A percentile compares a stretch with the other conserved stretches of the same genome.
Conservation (phyloP, 371 early-diverging fungal species). For the Mucor lusitanicus region DNA sequence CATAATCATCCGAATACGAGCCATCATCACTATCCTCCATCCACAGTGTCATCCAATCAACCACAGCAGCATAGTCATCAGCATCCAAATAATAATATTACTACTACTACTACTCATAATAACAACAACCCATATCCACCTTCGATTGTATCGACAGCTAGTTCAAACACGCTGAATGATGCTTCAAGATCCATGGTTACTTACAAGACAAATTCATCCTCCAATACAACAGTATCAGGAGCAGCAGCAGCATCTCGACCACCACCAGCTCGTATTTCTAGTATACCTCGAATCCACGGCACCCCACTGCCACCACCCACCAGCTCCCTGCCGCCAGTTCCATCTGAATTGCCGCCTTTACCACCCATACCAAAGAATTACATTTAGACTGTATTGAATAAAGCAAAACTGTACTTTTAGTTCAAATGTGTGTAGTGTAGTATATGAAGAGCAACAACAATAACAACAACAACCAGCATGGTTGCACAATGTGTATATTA, state of each 20-base stretch:
- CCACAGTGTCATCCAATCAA: neutral
- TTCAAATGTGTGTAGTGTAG: neutral
- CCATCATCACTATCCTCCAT: neutral
- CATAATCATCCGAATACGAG: neutral
- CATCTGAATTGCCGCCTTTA: slow-evolving; percentile 25
- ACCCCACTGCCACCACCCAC: slow-evolving; percentile 34
- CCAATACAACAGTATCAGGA: neutral
- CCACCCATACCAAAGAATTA: slow-evolving; percentile 14
- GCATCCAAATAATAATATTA: neutral
- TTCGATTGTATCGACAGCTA: slow-evolving; percentile 1
- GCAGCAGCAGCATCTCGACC: neutral
- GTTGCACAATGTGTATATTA: neutral
- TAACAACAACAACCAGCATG: neutral
- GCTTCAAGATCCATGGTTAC: neutral
- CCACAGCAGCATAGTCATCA: neutral
- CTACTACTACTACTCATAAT: neutral
- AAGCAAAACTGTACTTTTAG: neutral
- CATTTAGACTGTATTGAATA: neutral
- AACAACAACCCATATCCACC: neutral
- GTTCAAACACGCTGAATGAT: slow-evolving; percentile 12
- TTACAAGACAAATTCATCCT: neutral
- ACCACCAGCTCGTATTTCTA: slow-evolving; percentile 19
- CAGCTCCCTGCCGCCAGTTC: slow-evolving; percentile 30
- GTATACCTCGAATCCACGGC: slow-evolving; percentile 21
- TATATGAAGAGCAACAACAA: neutral